These are phyloP conservation scores for Mycena rebaudengoi DNA, from an alignment of 768 basidiomycete species.

Conservation along the genomic window DNA sequence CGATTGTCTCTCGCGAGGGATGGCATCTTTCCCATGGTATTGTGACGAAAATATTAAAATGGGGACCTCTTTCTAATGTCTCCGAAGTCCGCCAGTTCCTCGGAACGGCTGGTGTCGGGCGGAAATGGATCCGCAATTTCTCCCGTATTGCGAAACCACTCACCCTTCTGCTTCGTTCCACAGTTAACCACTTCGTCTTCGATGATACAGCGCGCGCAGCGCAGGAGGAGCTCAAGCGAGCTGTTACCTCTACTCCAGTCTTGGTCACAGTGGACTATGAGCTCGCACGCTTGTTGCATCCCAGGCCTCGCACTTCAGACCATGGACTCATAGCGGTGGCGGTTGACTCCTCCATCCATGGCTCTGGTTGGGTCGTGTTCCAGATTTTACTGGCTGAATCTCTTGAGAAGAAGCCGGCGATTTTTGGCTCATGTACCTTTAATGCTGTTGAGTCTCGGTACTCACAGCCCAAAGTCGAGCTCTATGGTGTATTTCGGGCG, in stretches of 20 bases:
- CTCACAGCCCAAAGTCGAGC: constrained; percentile 46
- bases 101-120: constrained; percentile 30
- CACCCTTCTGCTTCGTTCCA: constrained; percentile 18
- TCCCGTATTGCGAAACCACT: constrained; percentile 34
- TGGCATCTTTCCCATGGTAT: constrained; percentile 36
- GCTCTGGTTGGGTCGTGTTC: constrained; percentile 44
- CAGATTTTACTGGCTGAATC: constrained; percentile 38
- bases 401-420: constrained; percentile 32
- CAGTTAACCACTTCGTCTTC: constrained; percentile 35
- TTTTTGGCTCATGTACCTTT: constrained; percentile 44
- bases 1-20: constrained; percentile 37
- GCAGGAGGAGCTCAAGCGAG: constrained; percentile 34
- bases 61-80: constrained; percentile 23
- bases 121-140: constrained; percentile 36
- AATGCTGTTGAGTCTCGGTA: constrained; percentile 42
- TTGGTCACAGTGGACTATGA: constrained; percentile 44
- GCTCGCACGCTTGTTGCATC: background rate
- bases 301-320: constrained; percentile 16
- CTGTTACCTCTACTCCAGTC: constrained; percentile 32
- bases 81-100: constrained; percentile 37
- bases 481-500: constrained; percentile 45
- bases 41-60: constrained; percentile 36
- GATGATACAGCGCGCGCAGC: constrained; percentile 29
- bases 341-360: constrained; percentile 42
- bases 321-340: constrained; percentile 38